Conservation (phyloP, 2,329 filamentous ascomycete species). For the Phyllosticta paracitricarpa region DNA sequence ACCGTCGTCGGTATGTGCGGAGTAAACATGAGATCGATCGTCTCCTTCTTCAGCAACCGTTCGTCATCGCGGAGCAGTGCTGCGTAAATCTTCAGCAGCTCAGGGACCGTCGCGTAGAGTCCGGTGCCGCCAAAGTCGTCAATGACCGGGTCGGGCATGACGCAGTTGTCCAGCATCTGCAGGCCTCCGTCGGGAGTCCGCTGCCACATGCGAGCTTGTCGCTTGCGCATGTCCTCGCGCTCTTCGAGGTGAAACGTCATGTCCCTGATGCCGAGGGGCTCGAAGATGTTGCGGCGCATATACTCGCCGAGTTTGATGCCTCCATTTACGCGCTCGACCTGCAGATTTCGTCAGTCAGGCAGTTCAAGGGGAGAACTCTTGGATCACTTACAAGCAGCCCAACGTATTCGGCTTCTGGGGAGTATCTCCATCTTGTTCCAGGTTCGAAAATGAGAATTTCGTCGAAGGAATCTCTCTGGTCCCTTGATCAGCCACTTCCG, state of each 20-base stretch:
- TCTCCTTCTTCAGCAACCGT: not conserved
- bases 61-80: not conserved
- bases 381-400: conserved; percentile 7
- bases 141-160: not conserved
- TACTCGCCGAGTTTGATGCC: conserved; percentile 16
- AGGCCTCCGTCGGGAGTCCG: conserved; percentile 5
- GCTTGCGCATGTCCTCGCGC: not conserved
- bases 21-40: not conserved
- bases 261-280: conserved; percentile 15
- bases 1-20: not conserved
- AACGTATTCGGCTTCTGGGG: conserved; percentile 16
- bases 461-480: conserved; percentile 12
- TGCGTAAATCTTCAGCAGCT: conserved; percentile 1
- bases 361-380: not conserved
- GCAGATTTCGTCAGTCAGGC: not conserved
- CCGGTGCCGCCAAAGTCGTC: conserved; percentile 8
- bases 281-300: conserved; percentile 18
- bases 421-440: conserved; percentile 17
- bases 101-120: not conserved
- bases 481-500: not conserved
- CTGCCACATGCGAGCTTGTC: conserved; percentile 15
- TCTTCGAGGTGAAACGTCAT: conserved; percentile 15
- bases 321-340: conserved; percentile 16
- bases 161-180: not conserved
- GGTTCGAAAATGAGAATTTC: conserved; percentile 19